Evolutionary conservation across 2,329 filamentous ascomycete species (phyloP).

Genomic region (Alternaria burnsii): DNA sequence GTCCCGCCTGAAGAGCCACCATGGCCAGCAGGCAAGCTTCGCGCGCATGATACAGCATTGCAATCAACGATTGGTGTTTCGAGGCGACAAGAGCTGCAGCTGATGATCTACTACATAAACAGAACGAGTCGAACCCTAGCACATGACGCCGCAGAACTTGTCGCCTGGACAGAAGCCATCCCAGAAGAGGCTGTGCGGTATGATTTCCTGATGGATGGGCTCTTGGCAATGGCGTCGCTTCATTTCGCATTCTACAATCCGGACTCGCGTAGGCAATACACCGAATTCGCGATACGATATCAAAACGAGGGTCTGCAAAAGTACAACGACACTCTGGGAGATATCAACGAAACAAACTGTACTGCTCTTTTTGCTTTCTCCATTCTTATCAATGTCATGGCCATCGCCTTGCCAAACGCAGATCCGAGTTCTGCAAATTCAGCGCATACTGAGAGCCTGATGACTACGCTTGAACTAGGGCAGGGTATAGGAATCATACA

Average conservation of each 20-base stretch:
- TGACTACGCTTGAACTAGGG: background rate
- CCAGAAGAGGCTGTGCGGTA: constrained; percentile 15
- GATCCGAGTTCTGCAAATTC: background rate
- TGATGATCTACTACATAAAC: constrained; percentile 5
- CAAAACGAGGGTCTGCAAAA: constrained; percentile 6
- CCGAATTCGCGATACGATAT: constrained; percentile 13
- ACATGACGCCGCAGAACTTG: constrained; percentile 2
- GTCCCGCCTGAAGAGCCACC: background rate
- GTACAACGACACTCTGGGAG: constrained; percentile 7
- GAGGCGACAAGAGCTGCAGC: constrained; percentile 4
- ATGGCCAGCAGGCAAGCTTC: background rate
- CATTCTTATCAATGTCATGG: constrained; percentile 4
- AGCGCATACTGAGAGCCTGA: background rate
- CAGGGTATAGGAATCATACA: constrained; percentile 1
- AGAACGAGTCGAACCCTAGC: constrained; percentile 6
- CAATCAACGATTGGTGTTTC: background rate
- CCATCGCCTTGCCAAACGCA: constrained; percentile 13
- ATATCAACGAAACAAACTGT: constrained; percentile 14
- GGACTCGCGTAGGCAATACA: constrained; percentile 9
- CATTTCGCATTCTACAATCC: constrained; percentile 16
- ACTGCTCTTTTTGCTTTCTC: constrained; percentile 14
- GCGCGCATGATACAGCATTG: background rate
- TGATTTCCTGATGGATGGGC: constrained; percentile 19
- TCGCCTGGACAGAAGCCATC: constrained; percentile 10
- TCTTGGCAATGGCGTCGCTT: constrained; percentile 17